phyloP scores from a whole-genome alignment of 1,139 yeast genomes.

The Sugiyamaella neomexicana region DNA sequence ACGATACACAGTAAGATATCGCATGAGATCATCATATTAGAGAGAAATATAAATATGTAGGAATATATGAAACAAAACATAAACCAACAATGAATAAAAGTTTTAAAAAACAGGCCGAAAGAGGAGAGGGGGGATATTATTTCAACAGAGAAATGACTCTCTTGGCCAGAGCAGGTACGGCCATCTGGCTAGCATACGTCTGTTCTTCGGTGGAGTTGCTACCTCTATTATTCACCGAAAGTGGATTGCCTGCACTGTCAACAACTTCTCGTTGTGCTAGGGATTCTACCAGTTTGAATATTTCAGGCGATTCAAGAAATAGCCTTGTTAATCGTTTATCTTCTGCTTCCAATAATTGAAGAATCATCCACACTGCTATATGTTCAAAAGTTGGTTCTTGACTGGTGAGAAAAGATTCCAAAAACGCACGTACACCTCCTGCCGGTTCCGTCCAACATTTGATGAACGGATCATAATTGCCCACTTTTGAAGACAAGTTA shows the following conservation, averaged over 20 bases:
- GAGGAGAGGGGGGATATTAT: background rate
- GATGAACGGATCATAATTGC: constrained; percentile 76
- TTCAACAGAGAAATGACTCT: constrained; percentile 35
- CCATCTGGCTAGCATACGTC: constrained; percentile 39
- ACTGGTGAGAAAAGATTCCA: constrained; percentile 74
- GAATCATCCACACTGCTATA: constrained; percentile 95
- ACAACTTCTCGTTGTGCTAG: constrained; percentile 38
- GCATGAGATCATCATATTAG: constrained; percentile 3
- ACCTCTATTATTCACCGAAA: constrained; percentile 23
- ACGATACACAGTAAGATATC: background rate
- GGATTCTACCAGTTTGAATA: constrained; percentile 37
- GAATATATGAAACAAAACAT: background rate
- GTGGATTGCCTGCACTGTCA: constrained; percentile 20
- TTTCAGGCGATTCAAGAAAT: constrained; percentile 39
- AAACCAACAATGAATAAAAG: background rate
- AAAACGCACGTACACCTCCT: constrained; percentile 84
- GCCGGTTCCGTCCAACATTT: constrained; percentile 77
- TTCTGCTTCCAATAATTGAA: constrained; percentile 87
- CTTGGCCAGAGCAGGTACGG: constrained; percentile 41
- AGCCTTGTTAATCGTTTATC: constrained; percentile 58
- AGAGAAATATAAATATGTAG: constrained; percentile 9
- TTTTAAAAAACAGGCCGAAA: background rate
- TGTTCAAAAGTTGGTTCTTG: constrained; percentile 97
- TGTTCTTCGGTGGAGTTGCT: constrained; percentile 28
- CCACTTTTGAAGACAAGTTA: constrained; percentile 86